Base-by-base conservation (phyloP, 2,329 filamentous ascomycete species). In the Cladosporium halotolerans region DNA sequence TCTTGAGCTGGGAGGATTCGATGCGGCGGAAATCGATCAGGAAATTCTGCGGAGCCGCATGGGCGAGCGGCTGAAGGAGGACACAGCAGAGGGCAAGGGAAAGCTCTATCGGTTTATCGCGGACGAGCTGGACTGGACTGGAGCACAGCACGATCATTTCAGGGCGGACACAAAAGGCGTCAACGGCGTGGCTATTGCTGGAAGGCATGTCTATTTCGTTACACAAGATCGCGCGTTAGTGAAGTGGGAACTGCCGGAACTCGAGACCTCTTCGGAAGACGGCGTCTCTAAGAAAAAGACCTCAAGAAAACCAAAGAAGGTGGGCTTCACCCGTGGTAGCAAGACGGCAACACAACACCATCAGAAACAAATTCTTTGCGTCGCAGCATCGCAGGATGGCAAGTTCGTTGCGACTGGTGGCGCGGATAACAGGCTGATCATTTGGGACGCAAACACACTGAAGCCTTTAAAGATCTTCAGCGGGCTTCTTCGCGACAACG, bases 381-480 rank as follows among this genome's bases (percentile, higher is more conserved):
- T 97, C 31, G 91, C 90, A 0, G 88, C 89, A 16, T 96, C 89
- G 0, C 82, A 89, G 43, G 91, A 95, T 55, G 93, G 93, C 33
- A 89, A 88, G 68, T 97, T 85, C 59, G 83, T 99, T 47, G 93
- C 87, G 7, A 97, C 93, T 0, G 93, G 92, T 46, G 92, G 92
- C 46, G 80, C 83, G 58, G 92, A 97, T 70, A 83, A 84, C 55
- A 85, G 86, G 51, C 76, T 99, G 43, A 87, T 97, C 51, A 83
- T 97, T 58, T 95, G 92, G 86, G 84, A 95, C 61, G 87, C 90
- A 9, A 81, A 81, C 49, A 86, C 84, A 2, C 78, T 99, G 45
- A 86, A 81, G 49, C 88, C 89, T 0, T 73, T 95, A 60, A 86
- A 86, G 62, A 83, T 92, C 3, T 95, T 97, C 69, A 84, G 82